Percentiles rank a stretch among this genome's conserved stretches.
phyloP scores from a whole-genome alignment of 1,139 yeast species.

The Taiozyma sp. region DNA sequence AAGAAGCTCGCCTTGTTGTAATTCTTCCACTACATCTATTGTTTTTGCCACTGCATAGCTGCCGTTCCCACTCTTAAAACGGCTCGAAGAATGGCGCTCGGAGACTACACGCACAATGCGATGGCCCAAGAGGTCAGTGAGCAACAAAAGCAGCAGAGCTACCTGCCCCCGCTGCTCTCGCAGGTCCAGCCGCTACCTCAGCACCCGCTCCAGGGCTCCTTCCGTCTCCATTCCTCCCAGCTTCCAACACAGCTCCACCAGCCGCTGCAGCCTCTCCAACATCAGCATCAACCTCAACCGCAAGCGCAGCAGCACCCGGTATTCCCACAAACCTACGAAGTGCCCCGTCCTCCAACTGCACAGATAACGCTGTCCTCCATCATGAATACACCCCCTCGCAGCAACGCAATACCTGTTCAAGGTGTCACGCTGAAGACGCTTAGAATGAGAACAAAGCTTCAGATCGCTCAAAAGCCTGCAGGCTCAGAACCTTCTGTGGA shows the following conservation, averaged over 20 bases:
- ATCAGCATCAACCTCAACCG: background rate
- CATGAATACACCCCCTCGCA: background rate
- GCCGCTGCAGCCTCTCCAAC: background rate
- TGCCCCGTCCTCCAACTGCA: background rate
- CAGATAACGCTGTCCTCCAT: background rate
- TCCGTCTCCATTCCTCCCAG: background rate
- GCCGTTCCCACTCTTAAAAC: background rate
- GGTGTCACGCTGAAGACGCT: background rate
- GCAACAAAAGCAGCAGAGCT: background rate
- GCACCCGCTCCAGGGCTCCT: background rate
- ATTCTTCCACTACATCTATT: background rate
- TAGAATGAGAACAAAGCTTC: background rate
- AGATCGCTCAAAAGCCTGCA: background rate
- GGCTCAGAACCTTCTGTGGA: background rate
- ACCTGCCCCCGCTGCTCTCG: background rate
- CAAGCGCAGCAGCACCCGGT: background rate
- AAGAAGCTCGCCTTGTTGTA: background rate
- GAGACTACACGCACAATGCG: background rate
- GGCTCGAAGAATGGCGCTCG: background rate
- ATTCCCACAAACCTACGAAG: background rate
- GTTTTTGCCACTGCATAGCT: background rate
- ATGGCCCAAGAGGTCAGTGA: background rate
- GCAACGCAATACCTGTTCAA: background rate
- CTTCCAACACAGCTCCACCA: background rate
- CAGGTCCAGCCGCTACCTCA: background rate